Conservation (phyloP, 2,329 filamentous ascomycete species). For the Xylariaceae sp. region DNA sequence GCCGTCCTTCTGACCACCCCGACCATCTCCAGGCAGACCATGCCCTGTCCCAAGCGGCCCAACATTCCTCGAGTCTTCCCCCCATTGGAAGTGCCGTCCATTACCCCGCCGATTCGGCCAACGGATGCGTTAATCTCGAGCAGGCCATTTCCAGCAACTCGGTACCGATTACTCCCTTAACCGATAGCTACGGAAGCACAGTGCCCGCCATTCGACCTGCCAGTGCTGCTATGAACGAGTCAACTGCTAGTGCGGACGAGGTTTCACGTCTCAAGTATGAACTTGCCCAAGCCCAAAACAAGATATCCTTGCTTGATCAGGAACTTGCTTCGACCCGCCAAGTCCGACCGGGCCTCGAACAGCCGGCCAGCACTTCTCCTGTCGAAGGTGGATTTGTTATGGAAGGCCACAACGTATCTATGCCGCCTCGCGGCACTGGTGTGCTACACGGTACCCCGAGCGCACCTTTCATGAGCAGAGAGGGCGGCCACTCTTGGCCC, state of each 20-base stretch:
- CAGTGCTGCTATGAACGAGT: slow-evolving; percentile 44
- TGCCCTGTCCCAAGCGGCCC: slow-evolving; percentile 66
- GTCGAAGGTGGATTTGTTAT: slow-evolving; percentile 24
- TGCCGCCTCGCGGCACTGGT: slow-evolving; percentile 20
- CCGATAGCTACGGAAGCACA: slow-evolving; percentile 46
- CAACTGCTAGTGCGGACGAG: slow-evolving; percentile 45
- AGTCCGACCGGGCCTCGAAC: slow-evolving; percentile 53
- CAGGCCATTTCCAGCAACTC: slow-evolving; percentile 52
- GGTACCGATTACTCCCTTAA: slow-evolving; percentile 57
- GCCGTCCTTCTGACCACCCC: slow-evolving; percentile 24
- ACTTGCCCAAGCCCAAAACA: slow-evolving; percentile 63
- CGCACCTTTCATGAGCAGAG: slow-evolving; percentile 33
- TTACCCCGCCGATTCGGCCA: slow-evolving; percentile 33
- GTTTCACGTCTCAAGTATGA: slow-evolving; percentile 64
- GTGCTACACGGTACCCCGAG: slow-evolving; percentile 22
- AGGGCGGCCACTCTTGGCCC: slow-evolving; percentile 47
- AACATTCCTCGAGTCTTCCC: slow-evolving; percentile 58
- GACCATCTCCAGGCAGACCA: slow-evolving; percentile 60
- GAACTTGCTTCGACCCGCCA: slow-evolving; percentile 63
- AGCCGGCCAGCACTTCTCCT: slow-evolving; percentile 30
- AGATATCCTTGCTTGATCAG: slow-evolving; percentile 66
- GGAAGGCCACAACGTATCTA: slow-evolving; percentile 27
- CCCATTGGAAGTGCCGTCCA: slow-evolving; percentile 54
- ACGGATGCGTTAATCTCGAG: slow-evolving; percentile 36
- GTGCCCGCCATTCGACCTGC: slow-evolving; percentile 47